phyloP scores from a whole-genome alignment of 768 basidiomycete genomes.

The Podaxis sp. region DNA sequence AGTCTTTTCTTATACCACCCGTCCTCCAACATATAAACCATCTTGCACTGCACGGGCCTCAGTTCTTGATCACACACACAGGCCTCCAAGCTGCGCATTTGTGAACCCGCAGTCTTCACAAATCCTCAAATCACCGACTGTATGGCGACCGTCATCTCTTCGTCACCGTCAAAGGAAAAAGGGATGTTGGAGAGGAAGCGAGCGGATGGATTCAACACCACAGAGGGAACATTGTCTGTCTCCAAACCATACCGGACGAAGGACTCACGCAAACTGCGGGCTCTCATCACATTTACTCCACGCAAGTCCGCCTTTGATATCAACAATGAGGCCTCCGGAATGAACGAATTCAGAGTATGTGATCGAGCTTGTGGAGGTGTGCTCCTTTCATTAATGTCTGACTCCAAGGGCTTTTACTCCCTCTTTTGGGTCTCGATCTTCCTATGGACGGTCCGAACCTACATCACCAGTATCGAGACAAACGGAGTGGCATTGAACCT shows the following conservation, averaged over 20 bases:
- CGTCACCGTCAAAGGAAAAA: slow-evolving; percentile 12
- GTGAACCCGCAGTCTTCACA: neutral
- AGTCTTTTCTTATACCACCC: neutral
- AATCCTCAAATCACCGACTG: neutral
- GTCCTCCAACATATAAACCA: neutral
- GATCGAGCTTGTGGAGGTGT: neutral
- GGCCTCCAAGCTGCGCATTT: neutral
- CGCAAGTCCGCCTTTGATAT: slow-evolving; percentile 86
- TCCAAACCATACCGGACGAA: slow-evolving; percentile 76
- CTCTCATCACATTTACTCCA: slow-evolving; percentile 83
- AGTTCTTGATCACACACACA: neutral
- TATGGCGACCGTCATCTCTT: slow-evolving; percentile 18
- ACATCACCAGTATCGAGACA: slow-evolving; percentile 73
- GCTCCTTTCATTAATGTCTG: slow-evolving; percentile 10
- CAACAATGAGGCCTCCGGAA: slow-evolving; percentile 65
- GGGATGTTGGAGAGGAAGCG: slow-evolving; percentile 27
- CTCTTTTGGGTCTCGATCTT: slow-evolving; percentile 94
- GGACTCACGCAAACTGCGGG: slow-evolving; percentile 74
- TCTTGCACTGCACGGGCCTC: neutral
- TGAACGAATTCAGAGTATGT: slow-evolving; percentile 84
- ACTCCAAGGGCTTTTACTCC: slow-evolving; percentile 81
- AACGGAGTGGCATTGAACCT: slow-evolving; percentile 77
- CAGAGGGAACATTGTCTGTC: slow-evolving; percentile 69
- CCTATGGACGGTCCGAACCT: slow-evolving; percentile 76
- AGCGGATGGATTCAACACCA: slow-evolving; percentile 47